Conservation (phyloP, 257 asterid species). For the Capsicum chinense region DNA sequence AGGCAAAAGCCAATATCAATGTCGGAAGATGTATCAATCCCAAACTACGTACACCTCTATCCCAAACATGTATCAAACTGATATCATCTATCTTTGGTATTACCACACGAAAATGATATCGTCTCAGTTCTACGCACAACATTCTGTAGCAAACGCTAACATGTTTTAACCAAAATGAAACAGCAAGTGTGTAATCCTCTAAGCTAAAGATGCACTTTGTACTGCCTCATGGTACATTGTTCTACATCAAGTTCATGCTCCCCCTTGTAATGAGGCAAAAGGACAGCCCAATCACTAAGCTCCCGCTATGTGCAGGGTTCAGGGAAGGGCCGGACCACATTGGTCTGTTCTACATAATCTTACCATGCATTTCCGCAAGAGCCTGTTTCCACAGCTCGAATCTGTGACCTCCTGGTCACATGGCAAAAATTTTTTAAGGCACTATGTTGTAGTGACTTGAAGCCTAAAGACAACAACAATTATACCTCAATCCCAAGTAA, state of each 20-base stretch:
- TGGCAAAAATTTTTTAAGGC: too few species aligned
- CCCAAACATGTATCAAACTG: neutral
- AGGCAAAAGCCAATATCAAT: neutral
- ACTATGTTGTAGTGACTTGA: neutral
- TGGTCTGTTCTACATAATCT: too few species aligned
- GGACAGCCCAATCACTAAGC: too few species aligned
- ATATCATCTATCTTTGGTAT: neutral
- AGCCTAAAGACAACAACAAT: neutral
- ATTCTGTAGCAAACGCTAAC: neutral
- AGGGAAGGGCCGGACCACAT: too few species aligned
- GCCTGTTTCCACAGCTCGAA: too few species aligned
- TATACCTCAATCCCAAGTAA: neutral
- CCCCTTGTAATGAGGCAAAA: neutral
- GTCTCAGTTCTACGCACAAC: neutral
- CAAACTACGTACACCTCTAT: neutral
- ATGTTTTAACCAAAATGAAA: neutral
- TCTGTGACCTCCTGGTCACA: too few species aligned
- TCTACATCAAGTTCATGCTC: slow-evolving; percentile 1
- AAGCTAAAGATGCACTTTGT: slow-evolving; percentile 14
- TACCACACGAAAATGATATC: neutral
- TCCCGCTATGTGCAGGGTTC: too few species aligned
- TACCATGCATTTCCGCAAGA: too few species aligned
- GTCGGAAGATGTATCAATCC: neutral
- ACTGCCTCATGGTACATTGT: neutral
- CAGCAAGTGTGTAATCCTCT: neutral